Evolutionary conservation across 805 yeast species (phyloP), one percentile per base, ranked within the genome.

Genomic region (Kodamaea leandrae): DNA sequence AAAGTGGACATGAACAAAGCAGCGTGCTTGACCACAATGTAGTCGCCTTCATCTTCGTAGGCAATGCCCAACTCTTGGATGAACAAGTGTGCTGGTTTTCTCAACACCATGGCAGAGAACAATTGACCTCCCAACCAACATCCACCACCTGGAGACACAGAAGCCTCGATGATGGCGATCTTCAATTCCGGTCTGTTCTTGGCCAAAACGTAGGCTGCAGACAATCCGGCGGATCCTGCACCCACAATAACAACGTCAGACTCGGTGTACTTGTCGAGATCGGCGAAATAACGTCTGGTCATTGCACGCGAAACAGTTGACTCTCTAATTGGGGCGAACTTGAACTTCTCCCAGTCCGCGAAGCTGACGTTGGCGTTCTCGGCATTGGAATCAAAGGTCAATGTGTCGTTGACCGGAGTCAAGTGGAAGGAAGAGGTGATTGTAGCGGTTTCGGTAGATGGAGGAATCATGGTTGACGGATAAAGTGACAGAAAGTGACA

Each of bases 131-230:
- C 87, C 35, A 83, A 68, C 82, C 85, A 82, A 44, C 84, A 79
- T 20, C 91, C 91, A 47, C 90, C 91, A 43, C 90, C 90, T 41
- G 85, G 83, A 24, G 85, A 73, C n/a, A 83, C 86, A 47, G 76
- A 74, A 25, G 86, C 82, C 64, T 83, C 91, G 43, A 83, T 73
- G 48, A 82, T 78, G 46, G 87, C 86, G 48, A 83, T 77, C 59
- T 80, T 83, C 52, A 83, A 67, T 49, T 83, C 88, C 12, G 91
- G 90, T 59, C 90, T 76, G 55, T 82, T 77, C 58, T 74, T 80
- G 37, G 85, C 88, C 51, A 83, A 68, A 27, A 75, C 77, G 57
- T 78, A 83, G n/a, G 89, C 90, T 20, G 88, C 85, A 41, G 84
- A 76, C 45, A 83, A 68, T 32, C 90, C 90, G 32, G 86, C 80